These are phyloP conservation scores for Thermoascus crustaceus DNA, from an alignment of 2,329 filamentous ascomycete genomes.

Conservation along the genomic window DNA sequence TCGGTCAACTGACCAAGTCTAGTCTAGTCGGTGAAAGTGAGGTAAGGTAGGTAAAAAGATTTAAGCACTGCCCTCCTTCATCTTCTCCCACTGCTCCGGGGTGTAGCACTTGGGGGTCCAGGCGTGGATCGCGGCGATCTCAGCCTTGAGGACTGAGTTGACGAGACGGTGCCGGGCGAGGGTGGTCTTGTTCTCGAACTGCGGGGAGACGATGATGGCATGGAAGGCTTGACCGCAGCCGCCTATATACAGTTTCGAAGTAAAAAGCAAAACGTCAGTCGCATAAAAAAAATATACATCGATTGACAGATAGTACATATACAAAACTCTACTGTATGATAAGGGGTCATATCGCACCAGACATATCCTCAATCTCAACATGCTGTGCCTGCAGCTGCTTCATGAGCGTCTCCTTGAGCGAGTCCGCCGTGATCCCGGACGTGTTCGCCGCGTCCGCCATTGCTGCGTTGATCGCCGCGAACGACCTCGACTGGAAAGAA, in stretches of 20 bases:
- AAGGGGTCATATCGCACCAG: constrained; percentile 51
- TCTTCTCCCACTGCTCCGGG: constrained; percentile 76
- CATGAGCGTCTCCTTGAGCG: constrained; percentile 59
- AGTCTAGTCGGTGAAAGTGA: too few species aligned
- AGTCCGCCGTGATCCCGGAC: constrained; percentile 62
- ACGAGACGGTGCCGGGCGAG: constrained; percentile 81
- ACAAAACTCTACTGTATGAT: constrained; percentile 1
- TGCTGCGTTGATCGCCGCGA: constrained; percentile 26
- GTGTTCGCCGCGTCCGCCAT: constrained; percentile 44
- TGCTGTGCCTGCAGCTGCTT: constrained; percentile 64
- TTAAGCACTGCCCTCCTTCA: constrained; percentile 38
- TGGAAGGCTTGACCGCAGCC: constrained; percentile 65
- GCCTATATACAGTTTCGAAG: constrained; percentile 43
- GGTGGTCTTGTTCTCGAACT: constrained; percentile 63
- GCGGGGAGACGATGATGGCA: constrained; percentile 60
- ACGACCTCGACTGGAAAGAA: constrained; percentile 27
- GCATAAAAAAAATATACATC: too few species aligned
- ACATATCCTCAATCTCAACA: constrained; percentile 87
- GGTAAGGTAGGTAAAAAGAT: too few species aligned
- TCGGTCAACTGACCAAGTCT: too few species aligned
- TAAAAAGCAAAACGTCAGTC: neutral
- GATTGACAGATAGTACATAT: constrained; percentile 1
- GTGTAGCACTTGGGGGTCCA: constrained; percentile 95
- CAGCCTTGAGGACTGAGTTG: constrained; percentile 71
- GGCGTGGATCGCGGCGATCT: constrained; percentile 86